Evolutionary conservation across 805 yeast species (phyloP).

Genomic region (Starmerella tilneyi): DNA sequence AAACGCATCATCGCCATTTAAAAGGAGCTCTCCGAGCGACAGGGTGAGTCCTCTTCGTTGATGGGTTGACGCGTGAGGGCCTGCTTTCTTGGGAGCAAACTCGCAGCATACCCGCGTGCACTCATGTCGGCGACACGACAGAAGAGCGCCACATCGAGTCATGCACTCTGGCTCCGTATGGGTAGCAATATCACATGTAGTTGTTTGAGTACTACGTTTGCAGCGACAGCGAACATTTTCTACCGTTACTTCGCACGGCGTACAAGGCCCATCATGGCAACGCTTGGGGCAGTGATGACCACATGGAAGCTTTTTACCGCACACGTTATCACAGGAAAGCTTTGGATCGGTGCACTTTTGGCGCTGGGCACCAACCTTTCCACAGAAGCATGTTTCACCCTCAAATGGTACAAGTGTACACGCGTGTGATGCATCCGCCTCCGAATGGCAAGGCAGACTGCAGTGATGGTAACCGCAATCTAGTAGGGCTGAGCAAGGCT

Average conservation of each 20-base stretch:
- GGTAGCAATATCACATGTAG: slow-evolving; percentile 14
- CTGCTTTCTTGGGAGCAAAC: slow-evolving; percentile 3
- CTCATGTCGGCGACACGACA: slow-evolving; percentile 12
- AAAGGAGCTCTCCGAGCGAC: neutral
- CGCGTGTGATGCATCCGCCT: slow-evolving; percentile 1
- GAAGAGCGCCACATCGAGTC: slow-evolving; percentile 6
- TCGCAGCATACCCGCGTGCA: slow-evolving; percentile 10
- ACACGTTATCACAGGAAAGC: slow-evolving; percentile 14
- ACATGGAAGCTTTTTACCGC: slow-evolving; percentile 15
- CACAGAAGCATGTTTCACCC: slow-evolving; percentile 25
- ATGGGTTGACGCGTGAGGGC: neutral
- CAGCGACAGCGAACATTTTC: slow-evolving; percentile 8
- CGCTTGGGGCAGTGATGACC: slow-evolving; percentile 14
- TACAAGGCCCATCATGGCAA: slow-evolving; percentile 15
- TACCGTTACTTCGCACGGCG: slow-evolving; percentile 7
- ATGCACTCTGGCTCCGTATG: neutral
- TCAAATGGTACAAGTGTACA: slow-evolving; percentile 16
- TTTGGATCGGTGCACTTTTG: slow-evolving; percentile 16
- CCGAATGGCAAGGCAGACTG: slow-evolving; percentile 13
- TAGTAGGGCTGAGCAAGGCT: slow-evolving; percentile 8
- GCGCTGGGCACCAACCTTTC: slow-evolving; percentile 11
- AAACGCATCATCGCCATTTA: neutral
- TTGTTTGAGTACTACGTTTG: slow-evolving; percentile 19
- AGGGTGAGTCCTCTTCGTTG: neutral
- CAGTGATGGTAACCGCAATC: slow-evolving; percentile 21